Evolutionary conservation across 1,284 basidiomycete species (phyloP), one percentile per base, ranked within the genome.

Genomic region (Pseudozyma sp.): DNA sequence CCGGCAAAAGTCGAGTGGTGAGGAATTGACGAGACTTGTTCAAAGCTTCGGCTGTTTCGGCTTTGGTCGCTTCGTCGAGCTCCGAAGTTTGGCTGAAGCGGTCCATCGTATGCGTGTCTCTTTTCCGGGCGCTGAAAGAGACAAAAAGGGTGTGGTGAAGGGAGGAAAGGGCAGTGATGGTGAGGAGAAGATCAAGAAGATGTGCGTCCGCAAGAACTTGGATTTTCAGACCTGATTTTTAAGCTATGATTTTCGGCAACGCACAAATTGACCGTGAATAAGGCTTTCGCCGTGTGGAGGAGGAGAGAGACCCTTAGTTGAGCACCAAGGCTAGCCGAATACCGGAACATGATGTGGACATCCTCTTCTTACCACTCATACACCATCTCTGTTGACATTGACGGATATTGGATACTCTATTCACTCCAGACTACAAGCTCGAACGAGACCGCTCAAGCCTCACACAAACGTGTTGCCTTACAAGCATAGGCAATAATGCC

Each of bases 401-500:
- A 31, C 25, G 25, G 25, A n/a, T 6, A 31, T 31, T 31, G 25
- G 25, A 31, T 6, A 31, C 25, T 31, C 25, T 31, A 31, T 31
- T 31, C 25, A 31, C 25, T 31, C 25, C 25, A 31, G 39, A 40
- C 39, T n/a, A 40, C 11, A 12, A 40, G 39, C 39, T 40, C 3
- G 8, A 8, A 40, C 39, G 4, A 8, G 39, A 13, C 39, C 11
- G 11, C n/a, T 39, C 38, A 13, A 25, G n/a, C 45, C 12, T 48
- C 25, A 25, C 12, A 11, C 19, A 11, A 8, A 19, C 14, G 36
- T 18, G 6, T 39, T 12, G 39, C 40, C 10, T 42, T 21, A 45
- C 34, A 25, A 14, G 40, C 16, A n/a, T 16, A 39, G 18, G 39
- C 18, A 34, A 57, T 16, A 40, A 83, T 83, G 82, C 82, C 80